Evolutionary conservation across 495 filamentous ascomycete species (phyloP), one percentile per base, ranked within the genome.

Genomic region (Penicillium mononematosum): DNA sequence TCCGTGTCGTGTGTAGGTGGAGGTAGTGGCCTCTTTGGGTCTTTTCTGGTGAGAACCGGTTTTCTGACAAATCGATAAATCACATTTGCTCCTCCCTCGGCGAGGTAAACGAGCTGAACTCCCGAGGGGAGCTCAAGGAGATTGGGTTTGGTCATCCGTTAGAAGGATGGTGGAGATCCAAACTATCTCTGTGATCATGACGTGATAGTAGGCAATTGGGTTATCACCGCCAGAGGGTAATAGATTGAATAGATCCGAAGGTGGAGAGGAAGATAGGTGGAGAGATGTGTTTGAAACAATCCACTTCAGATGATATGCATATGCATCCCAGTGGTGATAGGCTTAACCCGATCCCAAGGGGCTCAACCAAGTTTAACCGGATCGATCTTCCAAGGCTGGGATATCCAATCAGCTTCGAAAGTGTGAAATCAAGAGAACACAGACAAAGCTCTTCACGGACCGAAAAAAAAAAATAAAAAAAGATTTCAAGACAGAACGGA

Each of bases 21-120:
- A 16, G 49, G 34, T 5, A 56, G 25, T 31, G 29, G n/a, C n/a
- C 39, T 25, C 3, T 42, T 46, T 8, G 51, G n/a, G 16, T 62
- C 54, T 24, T 60, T 58, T n/a, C 55, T 63, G 22, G 3, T 27
- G 45, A n/a, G 29, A 10, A 56, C 47, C 31, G 45, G 62, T 55
- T 20, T 61, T 68, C 20, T 53, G 19, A 70, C 64, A 52, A 87
- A 79, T 38, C 81, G 78, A 61, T 87, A 91, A 64, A 91, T 84
- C 45, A 84, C 73, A 66, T 91, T 90, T 31, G 88, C 86, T 43
- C 86, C 86, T 14, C 88, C 88, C 67, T 91, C 88, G 10, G 81
- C 80, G 9, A 84, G 73, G 58, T 83, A 85, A 19, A 74, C 54
- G 25, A 84, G 73, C 47, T 72, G 70, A 64, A 72, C 66, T 58